Percentiles rank a stretch among this genome's conserved stretches.
Evolutionary conservation across 2,329 filamentous ascomycete genomes (phyloP).

Genomic region (Fusarium begoniae): DNA sequence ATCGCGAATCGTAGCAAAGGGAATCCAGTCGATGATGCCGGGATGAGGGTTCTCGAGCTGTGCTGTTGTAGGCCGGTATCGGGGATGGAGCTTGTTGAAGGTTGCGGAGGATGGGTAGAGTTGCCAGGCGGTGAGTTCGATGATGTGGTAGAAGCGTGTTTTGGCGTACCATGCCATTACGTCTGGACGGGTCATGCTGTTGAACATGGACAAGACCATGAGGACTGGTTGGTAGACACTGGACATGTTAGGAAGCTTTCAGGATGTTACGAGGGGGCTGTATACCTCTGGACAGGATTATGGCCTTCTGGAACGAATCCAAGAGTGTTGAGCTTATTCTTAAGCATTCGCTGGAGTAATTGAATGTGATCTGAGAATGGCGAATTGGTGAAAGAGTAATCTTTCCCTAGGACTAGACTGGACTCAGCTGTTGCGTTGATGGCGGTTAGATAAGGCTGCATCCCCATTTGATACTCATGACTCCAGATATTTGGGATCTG

Average conservation of each 20-base stretch:
- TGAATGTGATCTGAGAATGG: constrained; percentile 47
- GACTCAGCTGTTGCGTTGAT: constrained; percentile 37
- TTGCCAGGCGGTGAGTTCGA: constrained; percentile 48
- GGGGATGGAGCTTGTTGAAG: constrained; percentile 40
- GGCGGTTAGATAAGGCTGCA: constrained; percentile 40
- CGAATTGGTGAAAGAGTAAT: constrained; percentile 43
- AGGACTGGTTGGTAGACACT: constrained; percentile 44
- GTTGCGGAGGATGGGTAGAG: constrained; percentile 43
- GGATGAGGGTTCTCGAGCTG: constrained; percentile 42
- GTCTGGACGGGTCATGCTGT: constrained; percentile 48
- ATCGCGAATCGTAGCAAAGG: constrained; percentile 44
- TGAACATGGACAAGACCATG: constrained; percentile 48
- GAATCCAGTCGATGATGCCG: constrained; percentile 45
- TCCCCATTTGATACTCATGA: constrained; percentile 45
- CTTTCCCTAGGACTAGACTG: constrained; percentile 32
- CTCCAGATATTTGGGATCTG: constrained; percentile 47
- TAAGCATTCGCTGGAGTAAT: constrained; percentile 38
- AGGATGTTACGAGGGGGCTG: not conserved
- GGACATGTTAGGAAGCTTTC: not conserved
- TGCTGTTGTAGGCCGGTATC: constrained; percentile 42
- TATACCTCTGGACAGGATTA: constrained; percentile 26
- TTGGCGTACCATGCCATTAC: constrained; percentile 54
- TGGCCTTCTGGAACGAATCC: constrained; percentile 22
- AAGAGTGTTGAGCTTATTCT: constrained; percentile 35
- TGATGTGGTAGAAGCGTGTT: constrained; percentile 47